phyloP scores from a whole-genome alignment of 2,329 filamentous ascomycete genomes.

The Pseudogymnoascus sp. region DNA sequence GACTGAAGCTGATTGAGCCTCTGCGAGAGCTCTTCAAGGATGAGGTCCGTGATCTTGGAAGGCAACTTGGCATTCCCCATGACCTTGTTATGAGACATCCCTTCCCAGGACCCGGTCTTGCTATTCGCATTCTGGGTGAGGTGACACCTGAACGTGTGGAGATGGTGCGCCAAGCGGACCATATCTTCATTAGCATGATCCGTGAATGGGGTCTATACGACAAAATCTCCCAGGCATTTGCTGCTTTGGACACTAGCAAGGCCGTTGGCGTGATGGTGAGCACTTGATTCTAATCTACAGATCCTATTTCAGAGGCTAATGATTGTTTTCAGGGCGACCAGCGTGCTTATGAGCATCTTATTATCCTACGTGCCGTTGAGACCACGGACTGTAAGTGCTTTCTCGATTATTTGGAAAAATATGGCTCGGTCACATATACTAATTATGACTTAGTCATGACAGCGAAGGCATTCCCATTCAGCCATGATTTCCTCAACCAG shows the following conservation, averaged over 20 bases:
- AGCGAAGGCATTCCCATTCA: slow-evolving; percentile 36
- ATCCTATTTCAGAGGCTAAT: slow-evolving; percentile 28
- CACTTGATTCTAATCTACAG: not conserved
- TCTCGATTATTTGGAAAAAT: not conserved
- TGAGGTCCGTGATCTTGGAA: slow-evolving; percentile 64
- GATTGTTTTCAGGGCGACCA: slow-evolving; percentile 47
- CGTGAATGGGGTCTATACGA: slow-evolving; percentile 63
- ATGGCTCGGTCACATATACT: slow-evolving; percentile 41
- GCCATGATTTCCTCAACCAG: slow-evolving; percentile 54
- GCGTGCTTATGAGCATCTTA: slow-evolving; percentile 55
- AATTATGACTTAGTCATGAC: slow-evolving; percentile 41
- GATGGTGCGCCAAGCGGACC: slow-evolving; percentile 69
- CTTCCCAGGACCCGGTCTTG: slow-evolving; percentile 50
- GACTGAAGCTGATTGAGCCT: slow-evolving; percentile 66
- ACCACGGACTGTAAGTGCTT: slow-evolving; percentile 34
- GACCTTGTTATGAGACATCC: slow-evolving; percentile 73
- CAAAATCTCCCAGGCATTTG: slow-evolving; percentile 62
- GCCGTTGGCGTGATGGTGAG: slow-evolving; percentile 53
- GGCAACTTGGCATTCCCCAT: slow-evolving; percentile 60
- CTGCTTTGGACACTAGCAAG: slow-evolving; percentile 56
- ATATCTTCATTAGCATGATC: slow-evolving; percentile 74
- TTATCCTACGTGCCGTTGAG: slow-evolving; percentile 53
- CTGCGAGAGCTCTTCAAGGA: slow-evolving; percentile 78
- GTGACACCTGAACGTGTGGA: slow-evolving; percentile 71
- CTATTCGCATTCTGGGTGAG: slow-evolving; percentile 63